These are phyloP conservation scores for Rhodamnia rubescens DNA, from an alignment of 345 rosid species.

Conservation along the genomic window DNA sequence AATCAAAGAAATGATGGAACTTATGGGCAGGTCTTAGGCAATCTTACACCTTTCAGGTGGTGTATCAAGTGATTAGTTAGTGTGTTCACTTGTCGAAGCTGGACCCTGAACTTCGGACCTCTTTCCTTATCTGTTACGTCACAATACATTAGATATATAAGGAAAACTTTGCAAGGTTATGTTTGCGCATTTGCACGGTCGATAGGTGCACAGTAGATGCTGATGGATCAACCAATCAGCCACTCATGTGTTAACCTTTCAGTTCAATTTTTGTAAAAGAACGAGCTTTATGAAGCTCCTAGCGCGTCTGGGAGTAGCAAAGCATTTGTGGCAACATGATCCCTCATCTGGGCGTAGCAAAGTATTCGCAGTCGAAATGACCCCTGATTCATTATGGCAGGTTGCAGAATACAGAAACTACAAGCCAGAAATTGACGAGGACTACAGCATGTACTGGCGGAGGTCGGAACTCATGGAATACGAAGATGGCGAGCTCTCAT, in stretches of 20 bases:
- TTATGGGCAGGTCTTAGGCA: neutral
- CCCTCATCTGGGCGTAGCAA: neutral
- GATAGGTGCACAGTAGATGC: neutral
- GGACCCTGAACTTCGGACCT: neutral
- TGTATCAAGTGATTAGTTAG: neutral
- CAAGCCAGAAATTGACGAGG: constrained; percentile 53
- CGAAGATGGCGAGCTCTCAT: constrained; percentile 86
- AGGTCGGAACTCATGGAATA: constrained; percentile 47
- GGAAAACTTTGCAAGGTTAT: neutral
- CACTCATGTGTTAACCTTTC: neutral
- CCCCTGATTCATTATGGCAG: constrained; percentile 21
- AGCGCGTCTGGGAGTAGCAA: neutral
- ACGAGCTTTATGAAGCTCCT: neutral
- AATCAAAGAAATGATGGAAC: neutral
- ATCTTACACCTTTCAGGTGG: neutral
- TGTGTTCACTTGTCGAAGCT: neutral
- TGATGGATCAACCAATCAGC: neutral
- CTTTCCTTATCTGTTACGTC: neutral
- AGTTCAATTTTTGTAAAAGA: neutral
- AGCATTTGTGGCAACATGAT: neutral
- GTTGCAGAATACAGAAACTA: constrained; percentile 33
- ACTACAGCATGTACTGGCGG: constrained; percentile 56
- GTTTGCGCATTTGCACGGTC: neutral
- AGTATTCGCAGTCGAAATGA: neutral
- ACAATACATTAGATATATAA: neutral